These are phyloP conservation scores for Penicillium sp. DNA, from an alignment of 2,329 filamentous ascomycete species.

Conservation along the genomic window DNA sequence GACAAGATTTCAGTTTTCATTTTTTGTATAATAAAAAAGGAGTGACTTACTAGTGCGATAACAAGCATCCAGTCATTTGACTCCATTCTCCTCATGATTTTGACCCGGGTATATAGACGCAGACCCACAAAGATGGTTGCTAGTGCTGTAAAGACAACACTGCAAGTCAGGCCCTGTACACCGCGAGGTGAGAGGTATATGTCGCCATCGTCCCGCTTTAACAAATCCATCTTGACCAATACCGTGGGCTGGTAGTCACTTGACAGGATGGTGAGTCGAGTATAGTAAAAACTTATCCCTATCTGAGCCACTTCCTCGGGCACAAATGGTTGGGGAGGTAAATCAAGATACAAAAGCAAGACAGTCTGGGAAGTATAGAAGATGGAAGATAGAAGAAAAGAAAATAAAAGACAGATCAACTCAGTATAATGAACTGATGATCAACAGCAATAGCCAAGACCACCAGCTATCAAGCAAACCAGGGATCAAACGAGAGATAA, in stretches of 20 bases:
- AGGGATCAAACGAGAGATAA: constrained; percentile 9
- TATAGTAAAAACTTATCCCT: background rate
- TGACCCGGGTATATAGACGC: constrained; percentile 34
- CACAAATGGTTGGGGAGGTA: background rate
- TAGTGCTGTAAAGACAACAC: constrained; percentile 33
- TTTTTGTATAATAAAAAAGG: background rate
- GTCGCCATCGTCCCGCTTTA: constrained; percentile 16
- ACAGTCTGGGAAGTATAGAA: background rate
- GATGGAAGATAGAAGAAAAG: background rate
- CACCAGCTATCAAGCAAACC: background rate
- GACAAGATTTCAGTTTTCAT: background rate
- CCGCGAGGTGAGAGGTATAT: constrained; percentile 28
- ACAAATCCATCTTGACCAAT: constrained; percentile 17
- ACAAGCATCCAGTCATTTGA: constrained; percentile 40
- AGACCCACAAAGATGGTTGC: constrained; percentile 31
- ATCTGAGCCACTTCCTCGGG: background rate
- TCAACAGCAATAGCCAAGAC: background rate
- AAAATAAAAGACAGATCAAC: background rate
- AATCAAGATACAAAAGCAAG: background rate
- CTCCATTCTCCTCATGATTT: constrained; percentile 34
- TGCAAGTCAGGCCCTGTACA: constrained; percentile 27
- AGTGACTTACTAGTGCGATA: constrained; percentile 31
- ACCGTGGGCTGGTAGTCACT: background rate
- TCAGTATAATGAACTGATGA: background rate
- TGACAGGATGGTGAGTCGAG: background rate